These are phyloP conservation scores for Phytophthora megakarya DNA, from an alignment of 352 stramenopile genomes.

Conservation along the genomic window DNA sequence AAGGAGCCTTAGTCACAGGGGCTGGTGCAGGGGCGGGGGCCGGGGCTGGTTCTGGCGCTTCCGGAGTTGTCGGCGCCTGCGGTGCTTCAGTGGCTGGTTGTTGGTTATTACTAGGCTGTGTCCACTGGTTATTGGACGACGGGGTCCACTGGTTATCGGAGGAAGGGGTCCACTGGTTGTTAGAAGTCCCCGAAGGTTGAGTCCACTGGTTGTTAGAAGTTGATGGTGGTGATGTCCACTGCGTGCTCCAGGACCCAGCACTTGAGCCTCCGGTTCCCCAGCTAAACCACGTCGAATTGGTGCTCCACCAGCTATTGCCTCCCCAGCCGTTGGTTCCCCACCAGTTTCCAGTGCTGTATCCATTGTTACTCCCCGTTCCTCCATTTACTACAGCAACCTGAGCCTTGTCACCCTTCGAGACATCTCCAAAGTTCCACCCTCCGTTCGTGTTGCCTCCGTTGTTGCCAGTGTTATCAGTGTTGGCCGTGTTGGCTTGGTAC, in stretches of 20 bases:
- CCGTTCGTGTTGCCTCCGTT: slow-evolving; percentile 32
- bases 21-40: slow-evolving; percentile 6
- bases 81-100: slow-evolving; percentile 3
- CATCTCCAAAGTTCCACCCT: slow-evolving; percentile 35
- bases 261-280: slow-evolving; percentile 7
- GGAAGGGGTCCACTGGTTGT: slow-evolving; percentile 14
- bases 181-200: neutral
- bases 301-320: slow-evolving; percentile 8
- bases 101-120: slow-evolving; percentile 3
- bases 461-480: too few relatives aligned
- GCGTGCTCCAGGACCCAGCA: slow-evolving; percentile 5
- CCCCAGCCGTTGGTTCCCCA: slow-evolving; percentile 24
- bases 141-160: slow-evolving; percentile 11
- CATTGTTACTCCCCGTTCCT: slow-evolving; percentile 5
- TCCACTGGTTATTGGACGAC: slow-evolving; percentile 18
- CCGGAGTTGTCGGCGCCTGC: slow-evolving; percentile 3
- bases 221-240: slow-evolving; percentile 9
- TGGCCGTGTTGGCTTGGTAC: slow-evolving; percentile 30
- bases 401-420: slow-evolving; percentile 24
- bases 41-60: too few relatives aligned
- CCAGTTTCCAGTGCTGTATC: slow-evolving; percentile 24
- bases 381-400: slow-evolving; percentile 20
- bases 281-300: slow-evolving; percentile 12
- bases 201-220: slow-evolving; percentile 17
- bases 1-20: neutral